A percentile compares a stretch with the other conserved stretches of the same genome.
phyloP scores from a whole-genome alignment of 768 basidiomycete genomes.

The Lyophyllum semitale region DNA sequence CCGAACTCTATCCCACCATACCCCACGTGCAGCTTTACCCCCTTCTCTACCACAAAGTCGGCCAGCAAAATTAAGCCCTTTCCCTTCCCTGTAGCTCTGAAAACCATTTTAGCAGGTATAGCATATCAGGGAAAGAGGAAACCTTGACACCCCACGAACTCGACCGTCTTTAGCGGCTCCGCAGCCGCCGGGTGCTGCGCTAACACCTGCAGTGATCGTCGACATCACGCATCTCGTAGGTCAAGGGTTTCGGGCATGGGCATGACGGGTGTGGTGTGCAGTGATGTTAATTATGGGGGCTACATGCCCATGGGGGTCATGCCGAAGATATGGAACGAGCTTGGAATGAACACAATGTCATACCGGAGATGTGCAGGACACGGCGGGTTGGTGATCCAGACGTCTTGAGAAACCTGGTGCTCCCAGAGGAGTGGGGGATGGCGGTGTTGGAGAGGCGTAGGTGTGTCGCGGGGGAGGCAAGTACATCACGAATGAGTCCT shows the following conservation, averaged over 20 bases:
- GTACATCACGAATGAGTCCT: slow-evolving; percentile 12
- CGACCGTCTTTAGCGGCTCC: slow-evolving; percentile 20
- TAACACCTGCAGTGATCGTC: slow-evolving; percentile 27
- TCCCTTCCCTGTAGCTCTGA: slow-evolving; percentile 28
- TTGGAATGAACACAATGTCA: no score
- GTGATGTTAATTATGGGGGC: slow-evolving; percentile 22
- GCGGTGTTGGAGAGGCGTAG: slow-evolving; percentile 12
- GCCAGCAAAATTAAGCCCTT: slow-evolving; percentile 30
- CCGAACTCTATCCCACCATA: slow-evolving; percentile 34
- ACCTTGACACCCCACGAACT: slow-evolving; percentile 29
- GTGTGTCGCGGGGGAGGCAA: slow-evolving; percentile 2
- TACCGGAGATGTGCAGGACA: no score
- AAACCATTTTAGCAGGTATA: slow-evolving; percentile 26
- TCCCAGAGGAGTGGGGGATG: slow-evolving; percentile 39
- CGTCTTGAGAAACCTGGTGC: slow-evolving; percentile 37
- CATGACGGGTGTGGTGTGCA: slow-evolving; percentile 25
- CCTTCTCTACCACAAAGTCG: slow-evolving; percentile 24
- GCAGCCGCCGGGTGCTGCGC: slow-evolving; percentile 19
- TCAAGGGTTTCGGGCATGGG: slow-evolving; percentile 35
- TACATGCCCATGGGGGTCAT: slow-evolving; percentile 19
- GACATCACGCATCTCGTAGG: slow-evolving; percentile 16
- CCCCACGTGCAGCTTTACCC: slow-evolving; percentile 23
- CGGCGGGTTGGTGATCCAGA: slow-evolving; percentile 23
- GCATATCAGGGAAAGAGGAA: no score
- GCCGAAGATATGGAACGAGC: no score